Evolutionary conservation across 495 filamentous ascomycete species (phyloP).

Genomic region (Aspergillus taichungensis): DNA sequence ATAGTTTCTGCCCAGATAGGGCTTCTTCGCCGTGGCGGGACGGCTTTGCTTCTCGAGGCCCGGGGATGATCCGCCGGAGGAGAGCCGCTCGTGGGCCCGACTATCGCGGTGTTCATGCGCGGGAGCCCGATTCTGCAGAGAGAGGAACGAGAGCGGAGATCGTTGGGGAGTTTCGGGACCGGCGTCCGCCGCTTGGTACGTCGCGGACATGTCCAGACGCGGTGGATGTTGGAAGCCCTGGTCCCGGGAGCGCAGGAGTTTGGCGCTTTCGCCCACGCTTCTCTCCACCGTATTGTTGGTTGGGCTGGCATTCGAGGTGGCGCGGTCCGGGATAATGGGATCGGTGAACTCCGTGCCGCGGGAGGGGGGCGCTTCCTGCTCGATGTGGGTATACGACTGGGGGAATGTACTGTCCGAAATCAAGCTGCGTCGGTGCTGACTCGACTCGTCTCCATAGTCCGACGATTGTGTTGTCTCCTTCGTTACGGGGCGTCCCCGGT

Average conservation of each 20-base stretch:
- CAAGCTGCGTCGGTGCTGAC: conserved; percentile 41
- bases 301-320: conserved; percentile 67
- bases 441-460: conserved; percentile 35
- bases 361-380: conserved; percentile 58
- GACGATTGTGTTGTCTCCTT: conserved; percentile 32
- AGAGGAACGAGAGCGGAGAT: conserved; percentile 64
- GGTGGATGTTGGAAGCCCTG: conserved; percentile 40
- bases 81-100: conserved; percentile 64
- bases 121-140: conserved; percentile 41
- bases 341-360: conserved; percentile 75
- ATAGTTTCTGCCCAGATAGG: conserved; percentile 58
- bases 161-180: conserved; percentile 48
- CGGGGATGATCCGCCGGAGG: conserved; percentile 68
- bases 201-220: conserved; percentile 49
- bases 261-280: conserved; percentile 66
- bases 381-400: conserved; percentile 35
- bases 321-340: conserved; percentile 49
- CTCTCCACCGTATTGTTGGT: conserved; percentile 54
- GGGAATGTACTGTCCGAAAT: conserved; percentile 36
- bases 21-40: conserved; percentile 12
- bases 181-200: conserved; percentile 37
- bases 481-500: conserved; percentile 53
- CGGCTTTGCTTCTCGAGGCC: conserved; percentile 21
- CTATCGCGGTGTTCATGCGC: conserved; percentile 41
- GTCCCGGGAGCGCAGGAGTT: conserved; percentile 54